phyloP scores from a whole-genome alignment of 805 yeast genomes.

The Monosporozyma aquatica region DNA sequence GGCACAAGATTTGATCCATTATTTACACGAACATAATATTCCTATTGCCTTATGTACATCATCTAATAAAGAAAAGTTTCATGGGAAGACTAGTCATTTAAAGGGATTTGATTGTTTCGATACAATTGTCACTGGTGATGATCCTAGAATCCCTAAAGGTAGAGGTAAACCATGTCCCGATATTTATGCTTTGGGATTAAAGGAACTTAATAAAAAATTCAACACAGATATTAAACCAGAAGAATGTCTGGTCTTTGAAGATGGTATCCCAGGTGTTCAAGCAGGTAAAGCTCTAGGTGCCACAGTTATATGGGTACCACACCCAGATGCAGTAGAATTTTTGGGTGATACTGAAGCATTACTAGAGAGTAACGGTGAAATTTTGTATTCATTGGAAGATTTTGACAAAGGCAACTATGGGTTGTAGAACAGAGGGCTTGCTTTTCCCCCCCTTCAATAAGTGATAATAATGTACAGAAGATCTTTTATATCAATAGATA shows the following conservation, averaged over 20 bases:
- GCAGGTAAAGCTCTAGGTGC: constrained; percentile 82
- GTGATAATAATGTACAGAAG: constrained; percentile 2
- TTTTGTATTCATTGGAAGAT: constrained; percentile 42
- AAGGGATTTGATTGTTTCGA: constrained; percentile 56
- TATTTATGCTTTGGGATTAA: constrained; percentile 79
- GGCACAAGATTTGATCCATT: constrained; percentile 56
- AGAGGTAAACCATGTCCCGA: constrained; percentile 92
- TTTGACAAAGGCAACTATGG: constrained; percentile 45
- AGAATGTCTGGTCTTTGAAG: constrained; percentile 89
- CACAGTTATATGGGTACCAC: constrained; percentile 91
- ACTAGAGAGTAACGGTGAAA: constrained; percentile 50
- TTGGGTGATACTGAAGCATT: constrained; percentile 44
- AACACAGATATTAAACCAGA: constrained; percentile 45
- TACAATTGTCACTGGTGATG: constrained; percentile 83
- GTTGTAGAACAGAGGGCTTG: constrained; percentile 27
- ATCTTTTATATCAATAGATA: constrained; percentile 2
- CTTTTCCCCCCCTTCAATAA: too few species aligned
- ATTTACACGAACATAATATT: constrained; percentile 42
- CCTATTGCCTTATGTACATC: constrained; percentile 93
- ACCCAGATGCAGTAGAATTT: constrained; percentile 54
- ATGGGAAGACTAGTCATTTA: constrained; percentile 67
- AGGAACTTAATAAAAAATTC: constrained; percentile 52
- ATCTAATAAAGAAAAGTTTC: constrained; percentile 51
- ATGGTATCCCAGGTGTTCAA: constrained; percentile 84
- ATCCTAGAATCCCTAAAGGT: constrained; percentile 70